Percentiles rank a stretch among this genome's conserved stretches.
These are phyloP conservation scores for Microstegium vimineum DNA, from an alignment of 176 grass and related monocot genomes.

Conservation along the genomic window DNA sequence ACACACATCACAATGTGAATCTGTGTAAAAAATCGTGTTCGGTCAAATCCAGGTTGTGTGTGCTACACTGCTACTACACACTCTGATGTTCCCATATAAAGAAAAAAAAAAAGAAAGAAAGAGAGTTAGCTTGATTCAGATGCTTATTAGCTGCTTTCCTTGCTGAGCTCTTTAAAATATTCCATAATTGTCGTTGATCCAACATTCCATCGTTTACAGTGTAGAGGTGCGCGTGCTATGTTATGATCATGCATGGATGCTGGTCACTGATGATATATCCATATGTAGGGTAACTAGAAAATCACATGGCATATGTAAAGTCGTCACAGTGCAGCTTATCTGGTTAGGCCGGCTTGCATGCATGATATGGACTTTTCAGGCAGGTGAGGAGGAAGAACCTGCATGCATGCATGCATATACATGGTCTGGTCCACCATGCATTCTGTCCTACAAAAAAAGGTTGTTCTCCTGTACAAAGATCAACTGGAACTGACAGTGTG, in stretches of 20 bases:
- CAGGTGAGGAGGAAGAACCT: constrained; percentile 13
- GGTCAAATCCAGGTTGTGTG: background rate
- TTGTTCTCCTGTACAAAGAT: constrained; percentile 11
- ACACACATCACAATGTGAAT: too few relatives aligned
- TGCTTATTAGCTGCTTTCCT: background rate
- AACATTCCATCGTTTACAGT: background rate
- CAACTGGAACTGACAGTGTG: constrained; percentile 23
- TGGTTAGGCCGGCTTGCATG: background rate
- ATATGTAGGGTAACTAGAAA: background rate
- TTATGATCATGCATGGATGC: background rate
- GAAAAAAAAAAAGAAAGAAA: background rate
- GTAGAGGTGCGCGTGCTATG: too few relatives aligned
- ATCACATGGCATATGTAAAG: background rate
- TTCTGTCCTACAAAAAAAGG: constrained; percentile 16
- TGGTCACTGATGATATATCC: background rate
- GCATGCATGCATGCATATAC: background rate
- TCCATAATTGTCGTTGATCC: background rate
- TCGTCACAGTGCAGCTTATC: background rate
- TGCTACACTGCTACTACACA: too few relatives aligned
- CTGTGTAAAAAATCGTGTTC: too few relatives aligned
- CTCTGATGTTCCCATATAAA: background rate
- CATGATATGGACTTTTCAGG: constrained; percentile 4
- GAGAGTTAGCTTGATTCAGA: background rate
- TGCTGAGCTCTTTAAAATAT: background rate
- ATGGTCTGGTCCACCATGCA: background rate